A percentile compares a stretch with the other conserved stretches of the same genome.
These are phyloP conservation scores for Psilocybe mexicana DNA, from an alignment of 1,284 basidiomycete genomes.

Conservation along the genomic window DNA sequence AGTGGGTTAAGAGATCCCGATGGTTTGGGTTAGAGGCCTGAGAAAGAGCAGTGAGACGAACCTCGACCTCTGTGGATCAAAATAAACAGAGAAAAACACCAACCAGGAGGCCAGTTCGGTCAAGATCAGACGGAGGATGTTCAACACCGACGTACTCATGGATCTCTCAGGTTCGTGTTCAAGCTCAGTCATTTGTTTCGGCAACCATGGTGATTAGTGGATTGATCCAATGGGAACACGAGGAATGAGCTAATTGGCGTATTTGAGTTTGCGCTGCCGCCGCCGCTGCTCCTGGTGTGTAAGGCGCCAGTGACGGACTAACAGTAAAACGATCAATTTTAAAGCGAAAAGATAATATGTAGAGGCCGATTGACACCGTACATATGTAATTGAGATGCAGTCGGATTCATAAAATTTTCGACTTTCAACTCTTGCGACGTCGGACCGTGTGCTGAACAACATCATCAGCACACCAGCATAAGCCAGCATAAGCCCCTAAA, in stretches of 20 bases:
- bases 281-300: no score
- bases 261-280: no score
- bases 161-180: conserved; percentile 5
- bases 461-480: no score
- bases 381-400: not conserved
- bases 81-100: not conserved
- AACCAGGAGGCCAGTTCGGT: conserved; percentile 3
- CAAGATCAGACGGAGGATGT: conserved; percentile 12
- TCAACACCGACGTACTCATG: conserved; percentile 13
- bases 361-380: not conserved
- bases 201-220: not conserved
- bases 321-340: no score
- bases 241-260: not conserved
- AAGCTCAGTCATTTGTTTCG: not conserved
- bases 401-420: not conserved
- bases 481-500: no score
- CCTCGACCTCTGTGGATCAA: not conserved
- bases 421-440: not conserved
- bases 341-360: not conserved
- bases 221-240: not conserved
- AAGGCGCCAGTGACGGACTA: no score
- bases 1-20: no score
- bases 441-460: no score
- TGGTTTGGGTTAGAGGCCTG: no score
- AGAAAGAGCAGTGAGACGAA: no score